Evolutionary conservation across 805 yeast genomes (phyloP).

Genomic region (Cyberlindnera japonica): DNA sequence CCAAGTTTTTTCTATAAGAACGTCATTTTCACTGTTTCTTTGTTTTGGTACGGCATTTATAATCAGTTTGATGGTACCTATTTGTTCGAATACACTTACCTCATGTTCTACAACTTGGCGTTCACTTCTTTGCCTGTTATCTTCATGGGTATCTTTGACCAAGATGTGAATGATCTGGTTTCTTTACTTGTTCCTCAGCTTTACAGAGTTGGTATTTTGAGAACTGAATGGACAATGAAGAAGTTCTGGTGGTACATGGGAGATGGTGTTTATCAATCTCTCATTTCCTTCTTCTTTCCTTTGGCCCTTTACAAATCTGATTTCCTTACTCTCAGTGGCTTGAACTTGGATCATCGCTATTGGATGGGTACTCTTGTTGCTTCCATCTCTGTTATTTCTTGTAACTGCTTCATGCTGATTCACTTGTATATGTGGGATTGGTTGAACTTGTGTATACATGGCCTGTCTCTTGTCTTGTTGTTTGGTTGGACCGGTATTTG

Average conservation of each 20-base stretch:
- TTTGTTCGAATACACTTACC: slow-evolving; percentile 70
- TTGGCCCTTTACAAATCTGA: slow-evolving; percentile 47
- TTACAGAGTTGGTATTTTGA: slow-evolving; percentile 66
- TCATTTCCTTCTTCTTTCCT: slow-evolving; percentile 70
- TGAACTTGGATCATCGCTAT: slow-evolving; percentile 65
- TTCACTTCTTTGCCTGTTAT: slow-evolving; percentile 80
- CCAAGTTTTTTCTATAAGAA: slow-evolving; percentile 80
- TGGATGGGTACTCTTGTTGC: slow-evolving; percentile 68
- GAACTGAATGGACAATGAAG: slow-evolving; percentile 64
- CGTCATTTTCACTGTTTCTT: slow-evolving; percentile 66
- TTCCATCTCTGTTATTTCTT: slow-evolving; percentile 60
- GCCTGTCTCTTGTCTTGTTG: slow-evolving; percentile 54
- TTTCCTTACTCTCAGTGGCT: slow-evolving; percentile 48
- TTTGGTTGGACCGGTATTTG: slow-evolving; percentile 81
- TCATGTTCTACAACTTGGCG: slow-evolving; percentile 80
- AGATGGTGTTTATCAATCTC: slow-evolving; percentile 75
- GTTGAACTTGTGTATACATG: slow-evolving; percentile 54
- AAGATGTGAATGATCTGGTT: slow-evolving; percentile 68
- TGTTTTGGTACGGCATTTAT: slow-evolving; percentile 78
- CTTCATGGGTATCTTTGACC: slow-evolving; percentile 73
- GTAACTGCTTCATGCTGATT: slow-evolving; percentile 60
- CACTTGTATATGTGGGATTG: slow-evolving; percentile 84
- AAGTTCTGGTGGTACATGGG: slow-evolving; percentile 73
- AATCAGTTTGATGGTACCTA: slow-evolving; percentile 77
- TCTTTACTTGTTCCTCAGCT: slow-evolving; percentile 71